Evolutionary conservation across 1,284 basidiomycete genomes (phyloP), one percentile per base, ranked within the genome.

Genomic region (Microbotryum lychnidis-dioicae): DNA sequence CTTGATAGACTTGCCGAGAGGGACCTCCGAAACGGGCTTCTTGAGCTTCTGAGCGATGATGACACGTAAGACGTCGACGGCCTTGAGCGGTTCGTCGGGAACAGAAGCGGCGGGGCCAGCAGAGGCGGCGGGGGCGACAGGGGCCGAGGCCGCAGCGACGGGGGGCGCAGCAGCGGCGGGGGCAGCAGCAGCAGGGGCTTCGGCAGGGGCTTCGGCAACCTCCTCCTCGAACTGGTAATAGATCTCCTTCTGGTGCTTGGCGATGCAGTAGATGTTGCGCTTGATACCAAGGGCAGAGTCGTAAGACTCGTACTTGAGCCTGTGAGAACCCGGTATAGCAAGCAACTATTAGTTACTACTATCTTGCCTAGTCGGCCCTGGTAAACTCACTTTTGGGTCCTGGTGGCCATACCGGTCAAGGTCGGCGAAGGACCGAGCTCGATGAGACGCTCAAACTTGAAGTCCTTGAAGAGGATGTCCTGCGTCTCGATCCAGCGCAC

Each of bases 401-500:
- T 86, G 23, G 84, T 83, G 1, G 94, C 96, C 94, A 98, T 98
- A 54, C 93, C 89, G 7, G 91, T 90, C 63, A 98, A 83, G 4
- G 92, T 97, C 4, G 96, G 94, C 12, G 90, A 91, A 57, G 96
- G 96, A 50, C 96, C 94, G 63, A 98, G 81, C 76, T 98, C 94
- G 73, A 98, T 86, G 72, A 97, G 82, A 31, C 94, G 84, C 78
- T 97, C 93, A 72, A 97, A 97, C 64, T 83, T 80, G 80, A 85
- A 96, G n/a, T 85, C 78, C 7, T 80, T 83, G 80, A 98, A 98
- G 64, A 98, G 82, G 52, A 90, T 83, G 73, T 98, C 94, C 75
- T 97, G 94, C 0, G 94, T 98, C 79, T 97, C 89, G 73, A 98
- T 98, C 94, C 94, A 97, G 60, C 92, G 86, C 29, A 98, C 93